Evolutionary conservation across 2,329 filamentous ascomycete species (phyloP), one percentile per base, ranked within the genome.

Genomic region (Leptographium lundbergii): DNA sequence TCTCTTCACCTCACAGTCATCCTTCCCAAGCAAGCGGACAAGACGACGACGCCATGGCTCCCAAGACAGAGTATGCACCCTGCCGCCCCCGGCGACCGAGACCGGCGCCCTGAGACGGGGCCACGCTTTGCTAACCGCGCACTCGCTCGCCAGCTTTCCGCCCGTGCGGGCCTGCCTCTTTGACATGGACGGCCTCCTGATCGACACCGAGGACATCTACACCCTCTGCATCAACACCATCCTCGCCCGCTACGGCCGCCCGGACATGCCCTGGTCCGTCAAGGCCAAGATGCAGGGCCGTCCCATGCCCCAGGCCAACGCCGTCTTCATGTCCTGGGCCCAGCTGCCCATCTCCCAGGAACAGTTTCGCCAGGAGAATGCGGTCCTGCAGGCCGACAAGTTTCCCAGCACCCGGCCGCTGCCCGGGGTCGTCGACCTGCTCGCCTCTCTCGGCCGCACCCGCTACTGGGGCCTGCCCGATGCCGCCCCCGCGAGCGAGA

Each of bases 161-260:
- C 84, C 87, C 54, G 80, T 97, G 61, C 82, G 91, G 66, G 94
- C 92, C 65, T 96, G 91, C 73, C 85, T 99, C 64, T 97, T 99
- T 72, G 94, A 99, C 77, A 96, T 97, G 91, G 94, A 99, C 73
- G 94, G 94, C 61, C 86, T 99, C 42, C 82, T 99, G 24, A 88
- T 99, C 69, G 86, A 97, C 73, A 91, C 89, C 39, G 94, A 97
- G 76, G 94, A 97, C 67, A 72, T 84, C 59, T 97, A 97, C 77
- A 94, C 90, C 0, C 70, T 81, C 29, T 87, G 88, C 72, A 87
- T 91, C 62, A 96, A 99, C 74, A 77, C 83, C 27, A 81, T 97
- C 45, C 85, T 99, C 47, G 77, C 79, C 59, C 84, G 87, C 68
- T 89, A 94, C 72, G 81, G 79, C 67, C 84, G 83, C 56, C 87